phyloP scores from a whole-genome alignment of 306 rosid genomes.

The Arachis stenosperma region DNA sequence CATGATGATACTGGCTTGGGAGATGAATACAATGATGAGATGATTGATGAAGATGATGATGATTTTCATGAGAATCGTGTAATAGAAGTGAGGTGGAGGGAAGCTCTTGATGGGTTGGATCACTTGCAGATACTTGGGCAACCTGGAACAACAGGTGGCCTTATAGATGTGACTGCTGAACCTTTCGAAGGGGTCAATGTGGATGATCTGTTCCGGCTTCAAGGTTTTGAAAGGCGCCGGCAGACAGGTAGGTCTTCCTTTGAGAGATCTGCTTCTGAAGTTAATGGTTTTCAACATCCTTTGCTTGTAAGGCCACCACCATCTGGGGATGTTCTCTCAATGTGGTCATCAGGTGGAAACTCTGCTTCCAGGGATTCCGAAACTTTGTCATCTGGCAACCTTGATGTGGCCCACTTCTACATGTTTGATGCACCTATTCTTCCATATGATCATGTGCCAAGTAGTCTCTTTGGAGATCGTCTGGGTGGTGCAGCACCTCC shows the following conservation, averaged over 20 bases:
- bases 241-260: slow-evolving; percentile 89
- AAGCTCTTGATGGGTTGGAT: slow-evolving; percentile 95
- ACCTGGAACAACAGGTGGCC: slow-evolving; percentile 77
- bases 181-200: slow-evolving; percentile 99
- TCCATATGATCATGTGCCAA: slow-evolving; percentile 74
- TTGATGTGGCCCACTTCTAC: slow-evolving; percentile 86
- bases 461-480: slow-evolving; percentile 82
- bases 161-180: slow-evolving; percentile 89
- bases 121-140: slow-evolving; percentile 95
- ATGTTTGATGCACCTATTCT: slow-evolving; percentile 96
- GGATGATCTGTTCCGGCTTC: slow-evolving; percentile 90
- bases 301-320: slow-evolving; percentile 83
- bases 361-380: slow-evolving; percentile 76
- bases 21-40: slow-evolving; percentile 90
- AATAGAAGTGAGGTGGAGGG: slow-evolving; percentile 98
- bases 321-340: slow-evolving; percentile 76
- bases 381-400: slow-evolving; percentile 74
- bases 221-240: slow-evolving; percentile 94
- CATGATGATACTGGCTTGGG: slow-evolving; percentile 91
- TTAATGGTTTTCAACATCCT: slow-evolving; percentile 97
- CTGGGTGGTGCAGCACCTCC: slow-evolving; percentile 89
- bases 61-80: slow-evolving; percentile 96
- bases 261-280: slow-evolving; percentile 82
- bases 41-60: slow-evolving; percentile 94
- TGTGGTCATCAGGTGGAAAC: slow-evolving; percentile 78